phyloP scores from a whole-genome alignment of 2,329 filamentous ascomycete genomes.

The Apiospora sp. region DNA sequence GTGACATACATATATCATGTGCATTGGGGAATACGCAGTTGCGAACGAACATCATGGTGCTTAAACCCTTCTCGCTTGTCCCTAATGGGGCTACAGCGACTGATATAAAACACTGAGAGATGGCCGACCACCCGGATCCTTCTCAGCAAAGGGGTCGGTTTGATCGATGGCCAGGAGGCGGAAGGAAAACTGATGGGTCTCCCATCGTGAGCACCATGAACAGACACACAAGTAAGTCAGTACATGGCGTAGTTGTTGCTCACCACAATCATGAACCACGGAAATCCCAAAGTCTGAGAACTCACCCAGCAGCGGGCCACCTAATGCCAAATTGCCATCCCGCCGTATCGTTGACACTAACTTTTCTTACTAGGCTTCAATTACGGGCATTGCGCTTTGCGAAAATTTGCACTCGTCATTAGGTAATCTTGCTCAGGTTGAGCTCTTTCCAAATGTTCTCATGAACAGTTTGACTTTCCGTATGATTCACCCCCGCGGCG shows the following conservation, averaged over 20 bases:
- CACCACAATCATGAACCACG: neutral
- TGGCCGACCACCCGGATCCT: neutral
- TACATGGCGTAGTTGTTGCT: too few relatives aligned
- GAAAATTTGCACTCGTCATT: too few relatives aligned
- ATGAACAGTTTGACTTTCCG: too few relatives aligned
- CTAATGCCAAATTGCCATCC: neutral
- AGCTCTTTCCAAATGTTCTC: too few relatives aligned
- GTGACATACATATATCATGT: too few relatives aligned
- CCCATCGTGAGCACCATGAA: neutral
- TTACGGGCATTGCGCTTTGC: too few relatives aligned
- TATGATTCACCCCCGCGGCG: too few relatives aligned
- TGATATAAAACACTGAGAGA: neutral
- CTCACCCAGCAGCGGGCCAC: neutral
- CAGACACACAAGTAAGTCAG: neutral
- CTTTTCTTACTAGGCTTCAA: too few relatives aligned
- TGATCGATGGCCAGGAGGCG: neutral
- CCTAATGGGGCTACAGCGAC: neutral
- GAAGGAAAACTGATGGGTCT: neutral
- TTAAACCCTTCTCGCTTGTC: fast-evolving
- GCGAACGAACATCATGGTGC: neutral
- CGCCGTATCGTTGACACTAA: too few relatives aligned
- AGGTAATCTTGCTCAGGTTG: too few relatives aligned
- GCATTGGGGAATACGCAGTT: neutral
- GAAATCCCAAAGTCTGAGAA: neutral
- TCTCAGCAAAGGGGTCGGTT: neutral